Evolutionary conservation across 2,329 filamentous ascomycete species (phyloP), one percentile per base, ranked within the genome.

Genomic region (Phialophora expanda): DNA sequence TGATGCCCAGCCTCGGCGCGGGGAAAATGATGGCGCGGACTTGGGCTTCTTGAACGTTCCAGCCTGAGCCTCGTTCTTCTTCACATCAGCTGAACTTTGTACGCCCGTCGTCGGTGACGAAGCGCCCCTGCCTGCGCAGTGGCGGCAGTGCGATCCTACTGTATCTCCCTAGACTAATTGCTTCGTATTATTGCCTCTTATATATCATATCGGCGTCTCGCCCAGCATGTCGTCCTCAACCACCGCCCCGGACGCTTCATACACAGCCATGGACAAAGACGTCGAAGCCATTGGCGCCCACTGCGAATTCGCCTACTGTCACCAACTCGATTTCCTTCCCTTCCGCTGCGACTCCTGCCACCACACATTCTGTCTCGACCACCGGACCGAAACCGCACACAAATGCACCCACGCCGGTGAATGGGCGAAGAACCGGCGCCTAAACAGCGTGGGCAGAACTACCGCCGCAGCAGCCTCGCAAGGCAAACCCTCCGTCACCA

Each of bases 301-400:
- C 82, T 99, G 95, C 85, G 88, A 97, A 78, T 89, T 91, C 79
- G 83, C 90, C 70, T 96, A 92, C 83, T 99, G 95, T 84, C 90
- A 93, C 76, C 91, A 95, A 76, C 90, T 98, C 67, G 95, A 98
- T 80, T 98, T 99, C 78, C 87, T 99, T 4, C 95, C 95, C 3
- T 98, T 98, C 79, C 86, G 88, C 75, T 99, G 95, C 81, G 91
- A 96, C 76, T 95, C 91, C 72, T 99, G 95, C 81, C 86, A 81
- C 74, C 83, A 84, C 65, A 94, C 90, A 17, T 99, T 89, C 82
- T 99, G 96, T 78, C 90, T 96, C 71, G 94, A 98, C 76, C 95
- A 99, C 83, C 91, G 94, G 62, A 90, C 88, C 74, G 94, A 98
- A 81, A 86, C 87, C 22, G 82, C 91, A 0, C 96, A 99, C 81